Conservation (phyloP, 345 rosid species). For the Brassica cretica region DNA sequence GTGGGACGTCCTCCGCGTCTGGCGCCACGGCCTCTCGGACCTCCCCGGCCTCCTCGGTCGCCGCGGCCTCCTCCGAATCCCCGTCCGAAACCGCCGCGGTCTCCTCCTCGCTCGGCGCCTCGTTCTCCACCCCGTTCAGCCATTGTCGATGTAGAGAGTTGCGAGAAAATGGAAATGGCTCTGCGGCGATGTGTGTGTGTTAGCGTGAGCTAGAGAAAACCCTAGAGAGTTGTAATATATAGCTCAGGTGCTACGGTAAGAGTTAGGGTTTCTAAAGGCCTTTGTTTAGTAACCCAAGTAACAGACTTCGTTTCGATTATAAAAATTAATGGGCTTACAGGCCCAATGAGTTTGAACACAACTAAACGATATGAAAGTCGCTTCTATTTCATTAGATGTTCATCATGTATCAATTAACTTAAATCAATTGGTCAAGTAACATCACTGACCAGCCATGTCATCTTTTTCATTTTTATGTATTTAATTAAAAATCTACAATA, state of each 20-base stretch:
- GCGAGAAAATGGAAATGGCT: not conserved
- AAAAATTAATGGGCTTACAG: not conserved
- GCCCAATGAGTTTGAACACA: not conserved
- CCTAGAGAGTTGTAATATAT: not conserved
- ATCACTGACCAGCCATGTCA: not conserved
- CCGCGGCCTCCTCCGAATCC: constrained; percentile 73
- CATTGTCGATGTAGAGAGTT: constrained; percentile 16
- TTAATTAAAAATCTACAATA: not conserved
- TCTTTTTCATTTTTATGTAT: not conserved
- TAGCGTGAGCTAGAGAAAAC: not conserved
- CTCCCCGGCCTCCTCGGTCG: constrained; percentile 37
- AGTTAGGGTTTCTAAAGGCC: not conserved
- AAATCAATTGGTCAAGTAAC: not conserved
- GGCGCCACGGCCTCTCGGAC: constrained; percentile 50
- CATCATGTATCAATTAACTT: not conserved
- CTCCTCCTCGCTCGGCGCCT: constrained; percentile 43
- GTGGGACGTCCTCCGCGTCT: constrained; percentile 64
- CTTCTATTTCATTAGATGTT: not conserved
- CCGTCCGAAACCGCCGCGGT: constrained; percentile 61
- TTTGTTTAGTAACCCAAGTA: not conserved
- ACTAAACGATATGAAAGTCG: not conserved
- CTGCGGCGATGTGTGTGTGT: not conserved
- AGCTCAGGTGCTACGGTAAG: not conserved
- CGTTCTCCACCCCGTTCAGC: constrained; percentile 42
- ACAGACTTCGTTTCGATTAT: not conserved